Percentiles rank a stretch among this genome's conserved stretches.
phyloP scores from a whole-genome alignment of 2,329 filamentous ascomycete species.

The Fusarium sp. region DNA sequence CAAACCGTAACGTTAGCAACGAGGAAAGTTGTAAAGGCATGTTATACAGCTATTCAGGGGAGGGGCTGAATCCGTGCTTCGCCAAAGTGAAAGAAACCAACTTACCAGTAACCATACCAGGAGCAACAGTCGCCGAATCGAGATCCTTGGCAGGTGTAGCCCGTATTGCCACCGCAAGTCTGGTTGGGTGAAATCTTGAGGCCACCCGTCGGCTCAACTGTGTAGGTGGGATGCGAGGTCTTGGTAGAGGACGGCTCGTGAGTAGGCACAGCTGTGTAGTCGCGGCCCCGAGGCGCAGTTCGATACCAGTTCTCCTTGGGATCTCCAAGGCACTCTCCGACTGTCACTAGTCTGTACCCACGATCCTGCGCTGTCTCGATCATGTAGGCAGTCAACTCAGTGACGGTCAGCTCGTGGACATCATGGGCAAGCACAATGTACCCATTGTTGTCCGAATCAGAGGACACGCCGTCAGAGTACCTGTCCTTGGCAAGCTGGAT shows the following conservation, averaged over 20 bases:
- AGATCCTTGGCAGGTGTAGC: slow-evolving; percentile 53
- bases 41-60: background rate
- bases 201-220: slow-evolving; percentile 33
- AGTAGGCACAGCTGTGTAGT: slow-evolving; percentile 20
- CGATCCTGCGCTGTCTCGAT: slow-evolving; percentile 53
- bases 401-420: slow-evolving; percentile 61
- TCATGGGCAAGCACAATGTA: slow-evolving; percentile 68
- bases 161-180: slow-evolving; percentile 50
- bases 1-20: slow-evolving; percentile 22
- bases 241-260: slow-evolving; percentile 20
- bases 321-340: slow-evolving; percentile 69
- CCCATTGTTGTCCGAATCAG: slow-evolving; percentile 40
- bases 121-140: slow-evolving; percentile 56
- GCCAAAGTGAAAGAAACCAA: background rate
- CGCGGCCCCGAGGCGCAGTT: slow-evolving; percentile 29
- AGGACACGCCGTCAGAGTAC: slow-evolving; percentile 53
- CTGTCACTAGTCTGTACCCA: slow-evolving; percentile 62
- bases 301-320: slow-evolving; percentile 66
- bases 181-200: slow-evolving; percentile 50
- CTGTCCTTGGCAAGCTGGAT: slow-evolving; percentile 60
- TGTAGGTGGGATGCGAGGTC: slow-evolving; percentile 23
- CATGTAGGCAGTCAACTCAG: slow-evolving; percentile 58
- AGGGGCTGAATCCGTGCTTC: slow-evolving; percentile 2
- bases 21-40: background rate
- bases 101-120: slow-evolving; percentile 55